Base-by-base conservation (phyloP, 1,284 basidiomycete genomes). In the Trametes hirsuta region DNA sequence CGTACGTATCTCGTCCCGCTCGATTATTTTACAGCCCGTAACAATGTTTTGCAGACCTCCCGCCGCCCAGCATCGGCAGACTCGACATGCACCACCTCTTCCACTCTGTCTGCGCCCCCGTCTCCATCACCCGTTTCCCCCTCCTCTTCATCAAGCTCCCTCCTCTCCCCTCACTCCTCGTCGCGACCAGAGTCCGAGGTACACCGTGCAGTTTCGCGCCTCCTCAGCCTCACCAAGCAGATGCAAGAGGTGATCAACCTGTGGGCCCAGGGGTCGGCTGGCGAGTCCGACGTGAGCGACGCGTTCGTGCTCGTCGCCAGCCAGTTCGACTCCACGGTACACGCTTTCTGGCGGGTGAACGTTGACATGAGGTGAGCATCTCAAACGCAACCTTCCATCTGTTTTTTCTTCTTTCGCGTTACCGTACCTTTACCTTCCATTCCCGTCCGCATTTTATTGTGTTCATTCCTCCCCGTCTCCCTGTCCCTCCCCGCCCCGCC, bases 231-330 rank as follows among this genome's bases (percentile, higher is more conserved):
- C 39, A 97, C 95, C 25, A 94, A 94, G 71, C 84, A 89, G 68
- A 85, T 99, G 18, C 88, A 97, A 66, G 89, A 93, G 52, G 79
- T 86, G 0, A 82, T 99, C 49, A 85, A 82, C 22, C 83, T 86
- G 59, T 97, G 95, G 95, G 85, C 88, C 47, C 69, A 81, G 2
- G 80, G 84, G 1, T 78, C 85, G 39, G 85, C 90, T 4, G 80
- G 84, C 4, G 94, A 97, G 65, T 80, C 79, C 18, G 80, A 94
- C 71, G 95, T 98, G 66, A 95, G 93, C 78, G 90, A 97, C 74
- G 86, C 94, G 58, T 99, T 96, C 72, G 93, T 99, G 55, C 84
- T 88, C 63, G 84, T 98, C n/a, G 95, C 95, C 39, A 93, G 94
- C 71, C 90, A 96, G 67, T 97, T 98, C 79, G 95, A 97, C 75